These are phyloP conservation scores for Hysterangium stoloniferum DNA, from an alignment of 768 basidiomycete genomes.

Conservation along the genomic window DNA sequence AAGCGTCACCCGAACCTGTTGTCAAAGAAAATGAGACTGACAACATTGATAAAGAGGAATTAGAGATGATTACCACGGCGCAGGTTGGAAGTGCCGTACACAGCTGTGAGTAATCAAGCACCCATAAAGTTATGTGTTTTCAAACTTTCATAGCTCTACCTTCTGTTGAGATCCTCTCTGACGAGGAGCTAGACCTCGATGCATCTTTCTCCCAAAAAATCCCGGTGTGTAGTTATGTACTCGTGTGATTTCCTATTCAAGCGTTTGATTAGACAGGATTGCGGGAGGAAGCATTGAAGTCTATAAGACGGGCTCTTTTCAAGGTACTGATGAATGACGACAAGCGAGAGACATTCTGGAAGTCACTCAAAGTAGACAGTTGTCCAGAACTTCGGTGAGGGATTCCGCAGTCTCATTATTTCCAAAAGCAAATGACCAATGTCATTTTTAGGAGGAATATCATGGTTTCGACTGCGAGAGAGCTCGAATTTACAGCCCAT, in stretches of 20 bases:
- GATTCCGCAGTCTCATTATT: no score
- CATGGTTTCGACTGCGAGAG: conserved; percentile 34
- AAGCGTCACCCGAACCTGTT: neutral
- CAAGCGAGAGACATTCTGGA: conserved; percentile 25
- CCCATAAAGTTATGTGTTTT: neutral
- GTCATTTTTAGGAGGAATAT: conserved; percentile 30
- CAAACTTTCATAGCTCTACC: conserved; percentile 12
- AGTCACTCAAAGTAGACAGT: conserved; percentile 14
- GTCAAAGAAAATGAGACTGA: neutral
- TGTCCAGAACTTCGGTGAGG: conserved; percentile 20
- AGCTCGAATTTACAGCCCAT: conserved; percentile 41
- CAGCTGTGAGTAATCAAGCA: conserved; percentile 3
- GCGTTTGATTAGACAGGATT: conserved; percentile 23
- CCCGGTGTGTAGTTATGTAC: conserved; percentile 16
- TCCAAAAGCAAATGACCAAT: neutral
- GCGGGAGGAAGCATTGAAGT: conserved; percentile 31
- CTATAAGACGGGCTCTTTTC: conserved; percentile 34
- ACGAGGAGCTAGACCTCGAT: conserved; percentile 22
- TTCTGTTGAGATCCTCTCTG: conserved; percentile 12
- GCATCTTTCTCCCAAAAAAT: conserved; percentile 24
- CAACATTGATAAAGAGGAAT: neutral
- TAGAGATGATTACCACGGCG: neutral
- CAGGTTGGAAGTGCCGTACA: neutral
- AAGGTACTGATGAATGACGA: conserved; percentile 26
- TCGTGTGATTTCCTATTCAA: conserved; percentile 13